Conservation (phyloP, 1,284 basidiomycete species). For the Tremellales sp. region DNA sequence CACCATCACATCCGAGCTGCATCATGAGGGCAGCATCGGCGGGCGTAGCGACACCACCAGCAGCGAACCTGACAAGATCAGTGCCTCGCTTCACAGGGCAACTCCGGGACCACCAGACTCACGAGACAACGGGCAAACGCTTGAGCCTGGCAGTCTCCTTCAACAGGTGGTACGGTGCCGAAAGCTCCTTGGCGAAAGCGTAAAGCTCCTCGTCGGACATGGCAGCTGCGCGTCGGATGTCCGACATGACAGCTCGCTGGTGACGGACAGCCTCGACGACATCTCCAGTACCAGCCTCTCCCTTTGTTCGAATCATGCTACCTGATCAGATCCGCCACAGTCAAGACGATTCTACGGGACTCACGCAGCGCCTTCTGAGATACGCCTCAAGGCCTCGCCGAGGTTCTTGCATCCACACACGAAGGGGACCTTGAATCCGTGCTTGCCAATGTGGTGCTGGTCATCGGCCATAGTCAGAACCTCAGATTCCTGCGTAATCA, state of each 20-base stretch:
- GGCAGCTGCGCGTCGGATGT: conserved; percentile 78
- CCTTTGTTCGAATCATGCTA: conserved; percentile 85
- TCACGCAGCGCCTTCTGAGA: conserved; percentile 91
- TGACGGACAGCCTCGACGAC: conserved; percentile 96
- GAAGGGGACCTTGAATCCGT: conserved; percentile 74
- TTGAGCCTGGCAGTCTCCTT: conserved; percentile 95
- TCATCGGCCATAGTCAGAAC: conserved; percentile 95
- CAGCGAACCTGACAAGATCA: conserved; percentile 71
- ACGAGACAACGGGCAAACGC: conserved; percentile 76
- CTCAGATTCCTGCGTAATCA: conserved; percentile 63
- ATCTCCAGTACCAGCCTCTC: conserved; percentile 96
- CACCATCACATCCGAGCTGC: conserved; percentile 97
- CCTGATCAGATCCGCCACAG: not conserved
- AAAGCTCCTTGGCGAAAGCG: conserved; percentile 82
- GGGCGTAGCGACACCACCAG: conserved; percentile 94
- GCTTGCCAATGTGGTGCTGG: conserved; percentile 74
- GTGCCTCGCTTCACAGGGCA: not conserved
- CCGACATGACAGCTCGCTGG: conserved; percentile 73
- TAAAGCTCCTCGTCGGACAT: conserved; percentile 97
- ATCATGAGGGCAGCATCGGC: conserved; percentile 98
- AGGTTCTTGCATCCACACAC: conserved; percentile 60
- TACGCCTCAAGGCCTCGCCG: conserved; percentile 86
- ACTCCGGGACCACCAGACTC: conserved; percentile 6
- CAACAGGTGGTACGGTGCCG: conserved; percentile 94
- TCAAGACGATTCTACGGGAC: conserved; percentile 8